phyloP scores from a whole-genome alignment of 2,329 filamentous ascomycete species.

The Trichoderma brevicompactum region DNA sequence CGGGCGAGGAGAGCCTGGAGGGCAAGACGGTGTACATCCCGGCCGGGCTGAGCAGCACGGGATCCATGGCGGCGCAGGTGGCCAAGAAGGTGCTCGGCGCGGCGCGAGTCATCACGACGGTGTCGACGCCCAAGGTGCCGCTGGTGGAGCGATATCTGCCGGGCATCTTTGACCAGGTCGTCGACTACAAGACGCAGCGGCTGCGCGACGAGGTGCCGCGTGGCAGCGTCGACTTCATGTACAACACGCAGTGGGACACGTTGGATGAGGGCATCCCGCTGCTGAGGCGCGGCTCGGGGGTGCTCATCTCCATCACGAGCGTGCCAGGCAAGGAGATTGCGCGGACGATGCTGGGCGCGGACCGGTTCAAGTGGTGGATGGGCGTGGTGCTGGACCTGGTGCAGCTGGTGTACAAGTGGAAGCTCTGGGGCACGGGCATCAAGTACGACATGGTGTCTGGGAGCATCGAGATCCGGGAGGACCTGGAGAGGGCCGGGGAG shows the following conservation, averaged over 20 bases:
- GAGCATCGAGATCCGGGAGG: conserved; percentile 45
- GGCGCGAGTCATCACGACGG: conserved; percentile 53
- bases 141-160: conserved; percentile 49
- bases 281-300: conserved; percentile 44
- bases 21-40: conserved; percentile 58
- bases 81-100: conserved; percentile 56
- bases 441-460: conserved; percentile 53
- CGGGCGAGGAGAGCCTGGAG: conserved; percentile 46
- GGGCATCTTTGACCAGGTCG: conserved; percentile 53
- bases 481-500: conserved; percentile 48
- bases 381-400: conserved; percentile 43
- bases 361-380: conserved; percentile 45
- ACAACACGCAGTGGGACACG: conserved; percentile 52
- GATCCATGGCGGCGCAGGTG: conserved; percentile 52
- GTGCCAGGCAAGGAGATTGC: conserved; percentile 41
- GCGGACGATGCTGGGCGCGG: conserved; percentile 40
- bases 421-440: conserved; percentile 50
- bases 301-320: conserved; percentile 49
- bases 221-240: conserved; percentile 54
- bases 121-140: conserved; percentile 56
- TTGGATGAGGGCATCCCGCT: conserved; percentile 47
- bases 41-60: conserved; percentile 54
- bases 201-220: conserved; percentile 44
- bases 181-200: conserved; percentile 55
- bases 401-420: conserved; percentile 48